Percentiles rank a stretch among this genome's conserved stretches.
Conservation (phyloP, 164 flowering plant species). For the Stephania japonica region DNA sequence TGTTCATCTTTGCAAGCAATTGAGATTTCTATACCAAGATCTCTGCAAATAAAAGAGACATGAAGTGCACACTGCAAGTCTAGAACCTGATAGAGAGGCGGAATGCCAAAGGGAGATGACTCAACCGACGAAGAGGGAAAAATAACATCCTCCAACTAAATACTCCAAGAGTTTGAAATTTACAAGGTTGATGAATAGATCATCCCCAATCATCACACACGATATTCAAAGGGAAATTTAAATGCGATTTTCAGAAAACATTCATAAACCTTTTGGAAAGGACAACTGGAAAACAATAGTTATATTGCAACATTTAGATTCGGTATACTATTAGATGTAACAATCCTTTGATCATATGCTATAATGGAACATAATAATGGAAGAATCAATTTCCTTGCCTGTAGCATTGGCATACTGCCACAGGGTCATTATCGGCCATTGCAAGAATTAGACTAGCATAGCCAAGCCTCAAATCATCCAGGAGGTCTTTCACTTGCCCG, state of each 20-base stretch:
- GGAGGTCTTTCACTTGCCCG: conserved; percentile 97
- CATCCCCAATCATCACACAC: no score
- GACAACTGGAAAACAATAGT: not conserved
- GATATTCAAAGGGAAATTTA: not conserved
- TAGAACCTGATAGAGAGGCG: no score
- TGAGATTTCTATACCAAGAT: conserved; percentile 71
- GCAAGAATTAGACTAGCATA: conserved; percentile 83
- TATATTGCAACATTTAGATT: not conserved
- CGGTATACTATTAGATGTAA: not conserved
- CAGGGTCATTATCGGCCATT: conserved; percentile 71
- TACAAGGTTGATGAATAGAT: no score
- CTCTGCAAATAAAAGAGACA: conserved; percentile 34
- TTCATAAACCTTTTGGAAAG: not conserved
- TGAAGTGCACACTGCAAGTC: no score
- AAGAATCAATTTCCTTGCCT: conserved; percentile 33
- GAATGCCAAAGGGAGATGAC: no score
- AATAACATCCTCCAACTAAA: no score
- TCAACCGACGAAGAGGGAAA: no score
- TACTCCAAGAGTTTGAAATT: no score
- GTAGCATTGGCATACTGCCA: conserved; percentile 53
- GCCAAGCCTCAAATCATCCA: conserved; percentile 74
- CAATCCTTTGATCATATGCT: not conserved
- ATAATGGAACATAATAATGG: not conserved
- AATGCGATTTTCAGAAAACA: not conserved
- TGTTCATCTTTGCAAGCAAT: conserved; percentile 52